A percentile compares a stretch with the other conserved stretches of the same genome.
These are phyloP conservation scores for Aspergillus latus DNA, from an alignment of 2,329 filamentous ascomycete species.

Conservation along the genomic window DNA sequence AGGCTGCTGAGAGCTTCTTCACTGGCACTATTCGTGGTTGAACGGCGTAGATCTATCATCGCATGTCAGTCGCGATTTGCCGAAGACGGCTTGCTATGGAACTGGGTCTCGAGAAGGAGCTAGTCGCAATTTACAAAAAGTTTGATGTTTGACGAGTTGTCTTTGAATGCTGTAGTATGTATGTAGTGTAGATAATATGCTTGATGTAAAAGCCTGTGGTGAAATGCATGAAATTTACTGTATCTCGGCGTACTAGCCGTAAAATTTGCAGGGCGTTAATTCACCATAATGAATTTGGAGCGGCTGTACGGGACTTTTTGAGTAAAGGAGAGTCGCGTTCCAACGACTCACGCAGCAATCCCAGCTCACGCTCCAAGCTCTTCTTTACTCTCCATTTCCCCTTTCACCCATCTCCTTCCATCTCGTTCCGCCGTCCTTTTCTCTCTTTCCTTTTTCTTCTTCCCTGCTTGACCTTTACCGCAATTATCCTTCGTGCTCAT, in stretches of 20 bases:
- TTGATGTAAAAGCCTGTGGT: no score
- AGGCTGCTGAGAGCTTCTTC: conserved; percentile 14
- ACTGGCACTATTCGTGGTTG: conserved; percentile 35
- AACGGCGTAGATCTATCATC: conserved; percentile 25
- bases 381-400: not conserved
- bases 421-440: conserved; percentile 4
- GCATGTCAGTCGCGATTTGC: conserved; percentile 27
- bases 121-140: conserved; percentile 25
- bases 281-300: not conserved
- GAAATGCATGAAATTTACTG: no score
- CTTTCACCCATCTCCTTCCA: conserved; percentile 12
- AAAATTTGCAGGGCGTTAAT: not conserved
- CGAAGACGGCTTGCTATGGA: conserved; percentile 26
- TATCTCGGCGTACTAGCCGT: not conserved
- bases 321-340: conserved; percentile 5
- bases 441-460: conserved; percentile 1
- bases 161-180: conserved; percentile 4
- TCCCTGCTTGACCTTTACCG: not conserved
- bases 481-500: conserved; percentile 4
- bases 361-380: not conserved
- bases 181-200: not conserved
- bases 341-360: not conserved
- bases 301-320: not conserved
- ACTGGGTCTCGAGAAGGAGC: conserved; percentile 32
- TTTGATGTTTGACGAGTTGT: conserved; percentile 19